Percentiles rank a stretch among this genome's conserved stretches.
Evolutionary conservation across 2,329 filamentous ascomycete species (phyloP).

Genomic region (Teratosphaeria zuluensis): DNA sequence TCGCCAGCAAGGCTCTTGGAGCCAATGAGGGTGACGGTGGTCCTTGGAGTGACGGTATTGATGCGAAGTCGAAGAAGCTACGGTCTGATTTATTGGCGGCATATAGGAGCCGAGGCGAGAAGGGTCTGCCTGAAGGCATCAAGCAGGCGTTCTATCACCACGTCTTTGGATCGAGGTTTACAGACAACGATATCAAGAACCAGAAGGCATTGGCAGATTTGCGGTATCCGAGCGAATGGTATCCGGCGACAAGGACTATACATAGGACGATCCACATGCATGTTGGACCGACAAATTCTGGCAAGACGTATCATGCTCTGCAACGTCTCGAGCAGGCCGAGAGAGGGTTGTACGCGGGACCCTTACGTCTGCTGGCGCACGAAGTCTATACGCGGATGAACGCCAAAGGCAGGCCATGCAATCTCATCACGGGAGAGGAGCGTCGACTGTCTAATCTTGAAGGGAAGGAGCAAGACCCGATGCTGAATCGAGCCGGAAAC

Average conservation of each 20-base stretch:
- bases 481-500: conserved; percentile 24
- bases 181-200: conserved; percentile 45
- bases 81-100: conserved; percentile 7
- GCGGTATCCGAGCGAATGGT: conserved; percentile 88
- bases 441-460: conserved; percentile 49
- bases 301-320: conserved; percentile 92
- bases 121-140: conserved; percentile 33
- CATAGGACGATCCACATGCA: conserved; percentile 83
- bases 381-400: conserved; percentile 87
- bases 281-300: conserved; percentile 93
- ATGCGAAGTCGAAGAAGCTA: conserved; percentile 3
- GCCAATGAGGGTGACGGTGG: background rate
- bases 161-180: conserved; percentile 48
- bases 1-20: conserved; percentile 3
- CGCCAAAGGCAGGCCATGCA: conserved; percentile 66
- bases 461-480: conserved; percentile 17
- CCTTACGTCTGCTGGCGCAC: conserved; percentile 77
- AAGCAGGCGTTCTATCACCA: conserved; percentile 60
- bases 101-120: conserved; percentile 11
- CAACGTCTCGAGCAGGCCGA: conserved; percentile 69
- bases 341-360: conserved; percentile 80
- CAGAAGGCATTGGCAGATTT: conserved; percentile 67
- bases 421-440: conserved; percentile 86
- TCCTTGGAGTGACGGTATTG: background rate
- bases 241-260: conserved; percentile 67